Evolutionary conservation across 352 stramenopile species (phyloP).

Genomic region (Phytophthora vignae): DNA sequence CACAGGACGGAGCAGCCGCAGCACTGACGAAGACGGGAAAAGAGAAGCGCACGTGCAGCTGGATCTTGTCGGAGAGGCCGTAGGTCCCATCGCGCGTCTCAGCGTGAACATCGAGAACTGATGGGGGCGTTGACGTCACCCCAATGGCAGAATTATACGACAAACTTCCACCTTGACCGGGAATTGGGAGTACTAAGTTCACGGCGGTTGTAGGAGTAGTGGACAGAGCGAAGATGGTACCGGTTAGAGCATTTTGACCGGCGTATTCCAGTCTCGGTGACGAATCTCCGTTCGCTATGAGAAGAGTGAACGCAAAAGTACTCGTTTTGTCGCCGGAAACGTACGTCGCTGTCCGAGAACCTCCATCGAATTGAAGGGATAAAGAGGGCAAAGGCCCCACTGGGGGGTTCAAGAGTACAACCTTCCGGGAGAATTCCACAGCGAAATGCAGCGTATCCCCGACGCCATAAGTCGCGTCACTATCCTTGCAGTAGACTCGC

Average conservation of each 20-base stretch:
- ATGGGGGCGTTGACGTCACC: conserved; percentile 52
- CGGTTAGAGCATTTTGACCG: conserved; percentile 41
- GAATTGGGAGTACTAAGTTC: conserved; percentile 41
- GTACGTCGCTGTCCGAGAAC: conserved; percentile 42
- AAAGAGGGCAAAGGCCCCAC: conserved; percentile 34
- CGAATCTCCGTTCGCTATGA: conserved; percentile 44
- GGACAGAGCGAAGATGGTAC: conserved; percentile 50
- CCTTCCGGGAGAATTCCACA: conserved; percentile 57
- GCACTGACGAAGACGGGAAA: conserved; percentile 54
- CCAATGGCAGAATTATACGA: conserved; percentile 26
- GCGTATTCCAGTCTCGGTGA: conserved; percentile 49
- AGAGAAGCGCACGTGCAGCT: conserved; percentile 58
- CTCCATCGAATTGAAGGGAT: conserved; percentile 45
- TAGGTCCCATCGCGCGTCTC: conserved; percentile 57
- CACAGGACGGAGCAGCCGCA: conserved; percentile 33
- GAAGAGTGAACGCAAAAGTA: conserved; percentile 54
- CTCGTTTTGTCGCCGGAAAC: conserved; percentile 47
- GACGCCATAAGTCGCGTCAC: conserved; percentile 47
- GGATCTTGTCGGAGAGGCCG: conserved; percentile 45
- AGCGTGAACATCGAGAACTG: conserved; percentile 40
- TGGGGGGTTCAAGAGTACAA: conserved; percentile 30
- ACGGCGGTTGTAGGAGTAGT: conserved; percentile 48
- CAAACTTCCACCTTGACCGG: conserved; percentile 47
- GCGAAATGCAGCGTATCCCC: conserved; percentile 58
- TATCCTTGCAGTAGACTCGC: conserved; percentile 48